Conservation (phyloP, 768 basidiomycete genomes). For the Tricholoma sp. region DNA sequence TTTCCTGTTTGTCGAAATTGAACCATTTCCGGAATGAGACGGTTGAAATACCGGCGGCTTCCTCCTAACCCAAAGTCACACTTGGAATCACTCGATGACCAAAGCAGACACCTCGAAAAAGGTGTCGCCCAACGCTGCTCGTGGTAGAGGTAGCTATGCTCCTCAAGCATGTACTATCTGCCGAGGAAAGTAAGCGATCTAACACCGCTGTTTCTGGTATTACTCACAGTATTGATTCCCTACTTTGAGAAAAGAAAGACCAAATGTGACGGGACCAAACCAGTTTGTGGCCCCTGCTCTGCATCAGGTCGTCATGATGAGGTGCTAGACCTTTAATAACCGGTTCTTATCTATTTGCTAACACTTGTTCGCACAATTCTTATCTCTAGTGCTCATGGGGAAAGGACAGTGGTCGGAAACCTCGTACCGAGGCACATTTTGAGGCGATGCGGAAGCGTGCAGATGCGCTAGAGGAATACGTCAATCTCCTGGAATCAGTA, state of each 20-base stretch:
- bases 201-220: not conserved
- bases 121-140: constrained; percentile 17
- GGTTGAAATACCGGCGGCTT: not conserved
- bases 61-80: not conserved
- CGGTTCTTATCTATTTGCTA: not conserved
- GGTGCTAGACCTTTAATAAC: constrained; percentile 15
- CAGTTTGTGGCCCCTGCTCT: constrained; percentile 37
- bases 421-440: constrained; percentile 41
- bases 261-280: constrained; percentile 42
- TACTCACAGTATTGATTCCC: not conserved
- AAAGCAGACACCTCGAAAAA: constrained; percentile 20
- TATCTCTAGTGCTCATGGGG: constrained; percentile 37
- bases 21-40: not conserved
- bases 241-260: constrained; percentile 30
- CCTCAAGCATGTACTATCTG: constrained; percentile 34
- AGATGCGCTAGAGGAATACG: constrained; percentile 35
- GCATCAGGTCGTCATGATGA: constrained; percentile 33
- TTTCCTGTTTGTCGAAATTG: not conserved
- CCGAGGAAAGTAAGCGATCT: constrained; percentile 32
- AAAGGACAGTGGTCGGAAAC: constrained; percentile 34
- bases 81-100: not conserved
- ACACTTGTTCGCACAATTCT: not conserved
- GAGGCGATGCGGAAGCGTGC: constrained; percentile 38
- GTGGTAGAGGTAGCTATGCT: constrained; percentile 33
- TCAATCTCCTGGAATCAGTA: constrained; percentile 35